These are phyloP conservation scores for Talaromyces albobiverticillius DNA, from an alignment of 2,329 filamentous ascomycete species.

Conservation along the genomic window DNA sequence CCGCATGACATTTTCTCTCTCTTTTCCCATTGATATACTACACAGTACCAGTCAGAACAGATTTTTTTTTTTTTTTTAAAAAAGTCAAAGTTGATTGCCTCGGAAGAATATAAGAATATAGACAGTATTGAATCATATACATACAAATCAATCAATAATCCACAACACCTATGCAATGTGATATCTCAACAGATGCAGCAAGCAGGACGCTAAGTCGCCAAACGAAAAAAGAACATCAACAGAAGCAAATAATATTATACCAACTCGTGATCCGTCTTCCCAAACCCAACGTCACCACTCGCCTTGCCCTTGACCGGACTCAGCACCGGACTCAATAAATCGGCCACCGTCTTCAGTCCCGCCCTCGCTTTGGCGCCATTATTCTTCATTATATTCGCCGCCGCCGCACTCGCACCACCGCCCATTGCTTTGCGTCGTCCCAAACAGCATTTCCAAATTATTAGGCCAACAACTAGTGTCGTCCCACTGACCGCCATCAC, in stretches of 20 bases:
- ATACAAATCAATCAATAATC: background rate
- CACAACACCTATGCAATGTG: background rate
- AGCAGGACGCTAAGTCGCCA: too few relatives aligned
- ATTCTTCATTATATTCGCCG: background rate
- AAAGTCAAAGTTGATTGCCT: too few relatives aligned
- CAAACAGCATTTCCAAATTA: slow-evolving; percentile 11
- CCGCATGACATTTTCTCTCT: too few relatives aligned
- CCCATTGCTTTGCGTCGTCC: slow-evolving; percentile 1
- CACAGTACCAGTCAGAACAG: too few relatives aligned
- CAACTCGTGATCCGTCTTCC: slow-evolving; percentile 2
- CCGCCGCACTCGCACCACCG: too few relatives aligned
- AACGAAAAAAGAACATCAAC: too few relatives aligned
- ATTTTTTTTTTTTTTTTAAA: too few relatives aligned
- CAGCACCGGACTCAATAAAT: background rate
- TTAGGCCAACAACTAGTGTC: background rate
- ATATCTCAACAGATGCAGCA: too few relatives aligned
- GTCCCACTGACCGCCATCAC: background rate
- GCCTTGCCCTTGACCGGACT: slow-evolving; percentile 2
- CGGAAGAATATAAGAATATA: too few relatives aligned
- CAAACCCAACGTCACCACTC: background rate
- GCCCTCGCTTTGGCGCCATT: background rate
- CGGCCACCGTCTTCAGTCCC: slow-evolving; percentile 3
- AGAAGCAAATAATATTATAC: slow-evolving; percentile 4
- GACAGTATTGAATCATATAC: too few relatives aligned
- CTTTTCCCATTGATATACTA: too few relatives aligned